phyloP scores from a whole-genome alignment of 2,329 filamentous ascomycete species.

The Fusarium acutatum region DNA sequence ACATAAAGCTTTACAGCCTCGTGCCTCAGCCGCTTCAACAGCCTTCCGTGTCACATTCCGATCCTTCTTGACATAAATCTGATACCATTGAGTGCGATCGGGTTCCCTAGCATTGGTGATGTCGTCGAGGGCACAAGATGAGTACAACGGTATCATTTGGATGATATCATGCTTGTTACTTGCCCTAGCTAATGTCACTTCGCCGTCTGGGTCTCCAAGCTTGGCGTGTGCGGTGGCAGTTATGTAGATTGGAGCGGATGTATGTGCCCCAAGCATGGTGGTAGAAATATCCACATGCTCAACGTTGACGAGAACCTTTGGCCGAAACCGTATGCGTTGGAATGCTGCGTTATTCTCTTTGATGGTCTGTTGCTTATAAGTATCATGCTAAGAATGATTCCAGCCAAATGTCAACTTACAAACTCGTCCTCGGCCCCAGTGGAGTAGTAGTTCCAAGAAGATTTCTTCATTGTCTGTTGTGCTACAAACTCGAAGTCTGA shows the following conservation, averaged over 20 bases:
- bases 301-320: conserved; percentile 17
- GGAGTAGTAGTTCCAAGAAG: conserved; percentile 23
- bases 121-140: background rate
- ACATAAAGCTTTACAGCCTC: conserved; percentile 14
- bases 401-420: background rate
- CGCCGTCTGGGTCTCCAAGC: conserved; percentile 10
- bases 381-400: rapidly evolving
- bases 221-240: conserved; percentile 20
- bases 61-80: conserved; percentile 22
- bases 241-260: conserved; percentile 9
- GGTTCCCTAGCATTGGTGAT: background rate
- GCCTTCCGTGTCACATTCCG: background rate
- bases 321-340: background rate
- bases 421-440: conserved; percentile 22
- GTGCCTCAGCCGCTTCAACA: conserved; percentile 4
- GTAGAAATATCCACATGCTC: conserved; percentile 16
- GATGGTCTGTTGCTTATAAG: background rate
- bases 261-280: background rate
- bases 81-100: conserved; percentile 8
- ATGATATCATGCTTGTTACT: conserved; percentile 7
- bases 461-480: background rate
- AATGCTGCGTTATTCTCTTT: conserved; percentile 6
- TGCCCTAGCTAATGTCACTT: conserved; percentile 5
- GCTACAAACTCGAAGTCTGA: conserved; percentile 13
- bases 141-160: conserved; percentile 26